Conservation (phyloP, 176 grass and related monocot genomes). For the Hordeum marinum region DNA sequence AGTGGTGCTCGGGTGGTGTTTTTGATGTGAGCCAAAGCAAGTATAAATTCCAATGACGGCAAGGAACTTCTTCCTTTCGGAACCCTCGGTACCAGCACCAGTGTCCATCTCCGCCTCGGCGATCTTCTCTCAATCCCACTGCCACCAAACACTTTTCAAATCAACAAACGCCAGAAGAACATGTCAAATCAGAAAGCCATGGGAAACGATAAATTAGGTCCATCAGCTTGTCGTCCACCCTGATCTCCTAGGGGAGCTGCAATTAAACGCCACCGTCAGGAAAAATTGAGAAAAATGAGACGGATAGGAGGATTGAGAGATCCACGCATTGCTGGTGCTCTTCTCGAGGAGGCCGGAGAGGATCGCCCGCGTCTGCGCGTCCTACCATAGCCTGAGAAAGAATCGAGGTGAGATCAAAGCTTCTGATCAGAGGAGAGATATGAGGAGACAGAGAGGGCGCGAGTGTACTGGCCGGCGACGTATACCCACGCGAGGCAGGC, state of each 20-base stretch:
- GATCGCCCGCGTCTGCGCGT: conserved; percentile 68
- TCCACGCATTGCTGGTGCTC: conserved; percentile 65
- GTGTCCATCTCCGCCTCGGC: conserved; percentile 88
- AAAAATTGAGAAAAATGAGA: not conserved
- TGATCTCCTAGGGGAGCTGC: conserved; percentile 69
- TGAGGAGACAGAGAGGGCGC: not conserved
- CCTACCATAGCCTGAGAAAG: conserved; percentile 79
- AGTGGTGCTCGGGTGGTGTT: no score
- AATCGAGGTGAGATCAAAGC: not conserved
- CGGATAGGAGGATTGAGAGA: conserved; percentile 2
- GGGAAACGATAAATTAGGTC: conserved; percentile 42
- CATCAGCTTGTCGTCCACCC: conserved; percentile 85
- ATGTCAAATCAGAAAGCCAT: not conserved
- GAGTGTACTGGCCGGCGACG: conserved; percentile 62
- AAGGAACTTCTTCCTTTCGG: conserved; percentile 57
- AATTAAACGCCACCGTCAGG: not conserved
- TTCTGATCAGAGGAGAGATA: not conserved
- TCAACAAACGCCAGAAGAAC: not conserved
- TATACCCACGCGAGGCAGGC: conserved; percentile 94
- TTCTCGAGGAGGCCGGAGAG: conserved; percentile 73
- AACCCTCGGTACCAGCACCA: not conserved
- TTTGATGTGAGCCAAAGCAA: conserved; percentile 63
- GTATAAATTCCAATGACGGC: conserved; percentile 89
- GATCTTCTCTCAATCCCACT: conserved; percentile 74
- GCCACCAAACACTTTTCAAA: conserved; percentile 18